Evolutionary conservation across 495 filamentous ascomycete genomes (phyloP).

Genomic region (Tuber brumale): DNA sequence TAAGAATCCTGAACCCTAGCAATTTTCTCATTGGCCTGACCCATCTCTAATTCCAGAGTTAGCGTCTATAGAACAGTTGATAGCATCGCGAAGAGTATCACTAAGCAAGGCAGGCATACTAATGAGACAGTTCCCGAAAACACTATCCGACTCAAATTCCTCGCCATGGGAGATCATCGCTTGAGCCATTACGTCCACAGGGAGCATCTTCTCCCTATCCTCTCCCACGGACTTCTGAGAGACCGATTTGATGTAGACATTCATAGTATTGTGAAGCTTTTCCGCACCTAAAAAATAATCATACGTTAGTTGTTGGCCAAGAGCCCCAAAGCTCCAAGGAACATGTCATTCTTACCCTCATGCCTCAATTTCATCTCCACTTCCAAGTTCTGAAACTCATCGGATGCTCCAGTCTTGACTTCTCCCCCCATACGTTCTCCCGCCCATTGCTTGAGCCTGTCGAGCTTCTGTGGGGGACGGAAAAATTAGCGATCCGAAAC

Average conservation of each 20-base stretch:
- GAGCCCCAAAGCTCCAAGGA: not conserved
- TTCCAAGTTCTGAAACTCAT: slow-evolving; percentile 91
- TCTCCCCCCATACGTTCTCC: slow-evolving; percentile 95
- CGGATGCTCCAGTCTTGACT: slow-evolving; percentile 76
- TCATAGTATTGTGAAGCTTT: slow-evolving; percentile 83
- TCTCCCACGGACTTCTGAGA: slow-evolving; percentile 78
- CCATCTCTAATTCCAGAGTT: slow-evolving; percentile 53
- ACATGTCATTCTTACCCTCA: slow-evolving; percentile 60
- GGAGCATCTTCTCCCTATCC: slow-evolving; percentile 68
- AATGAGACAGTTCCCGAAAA: slow-evolving; percentile 84
- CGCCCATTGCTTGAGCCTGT: slow-evolving; percentile 97
- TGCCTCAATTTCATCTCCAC: slow-evolving; percentile 87
- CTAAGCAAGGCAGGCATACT: slow-evolving; percentile 49
- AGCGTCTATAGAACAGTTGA: slow-evolving; percentile 4
- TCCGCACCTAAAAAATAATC: slow-evolving; percentile 63
- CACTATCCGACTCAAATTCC: slow-evolving; percentile 84
- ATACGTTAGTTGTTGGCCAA: not conserved
- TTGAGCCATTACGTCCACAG: slow-evolving; percentile 72
- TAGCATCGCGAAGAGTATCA: not conserved
- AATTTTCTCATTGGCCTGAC: slow-evolving; percentile 79
- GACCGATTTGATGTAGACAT: slow-evolving; percentile 79
- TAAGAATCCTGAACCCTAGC: slow-evolving; percentile 82
- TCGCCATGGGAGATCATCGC: slow-evolving; percentile 89
- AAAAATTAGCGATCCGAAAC: slow-evolving; percentile 9
- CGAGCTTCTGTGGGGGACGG: slow-evolving; percentile 60